A percentile compares a stretch with the other conserved stretches of the same genome.
Evolutionary conservation across 2,329 filamentous ascomycete species (phyloP).

Genomic region (Botrytis cinerea): DNA sequence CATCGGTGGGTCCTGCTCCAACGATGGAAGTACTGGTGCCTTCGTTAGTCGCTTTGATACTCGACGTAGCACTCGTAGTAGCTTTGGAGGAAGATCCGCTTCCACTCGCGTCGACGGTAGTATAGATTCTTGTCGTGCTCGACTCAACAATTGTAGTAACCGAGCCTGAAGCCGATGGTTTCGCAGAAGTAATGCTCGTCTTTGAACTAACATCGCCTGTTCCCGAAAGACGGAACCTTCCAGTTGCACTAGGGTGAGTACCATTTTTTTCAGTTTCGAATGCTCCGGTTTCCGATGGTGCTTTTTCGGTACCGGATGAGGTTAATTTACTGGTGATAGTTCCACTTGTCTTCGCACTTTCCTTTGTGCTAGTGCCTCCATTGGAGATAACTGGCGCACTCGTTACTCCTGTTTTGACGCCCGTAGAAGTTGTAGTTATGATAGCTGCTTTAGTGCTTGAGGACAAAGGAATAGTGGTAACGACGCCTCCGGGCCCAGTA

Average conservation of each 20-base stretch:
- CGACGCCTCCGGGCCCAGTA: background rate
- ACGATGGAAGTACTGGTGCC: background rate
- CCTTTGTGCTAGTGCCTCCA: background rate
- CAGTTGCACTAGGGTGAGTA: background rate
- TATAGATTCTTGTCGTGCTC: conserved; percentile 6
- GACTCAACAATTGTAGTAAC: background rate
- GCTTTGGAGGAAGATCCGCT: background rate
- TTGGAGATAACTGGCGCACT: background rate
- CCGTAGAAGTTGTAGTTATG: background rate
- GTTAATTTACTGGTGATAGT: background rate
- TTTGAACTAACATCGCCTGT: background rate
- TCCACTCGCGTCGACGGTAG: background rate
- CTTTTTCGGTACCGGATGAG: background rate
- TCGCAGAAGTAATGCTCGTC: background rate
- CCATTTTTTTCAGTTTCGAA: background rate
- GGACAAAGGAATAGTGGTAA: background rate
- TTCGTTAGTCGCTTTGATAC: background rate
- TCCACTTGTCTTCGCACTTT: background rate
- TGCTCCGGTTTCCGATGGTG: background rate
- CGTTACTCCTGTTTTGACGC: background rate
- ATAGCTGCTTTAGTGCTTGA: background rate
- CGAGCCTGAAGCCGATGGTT: background rate
- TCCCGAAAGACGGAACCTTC: background rate
- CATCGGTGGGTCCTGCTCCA: background rate
- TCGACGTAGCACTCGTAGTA: too few relatives aligned